Evolutionary conservation across 2,329 filamentous ascomycete species (phyloP).

Genomic region (Metarhizium album): DNA sequence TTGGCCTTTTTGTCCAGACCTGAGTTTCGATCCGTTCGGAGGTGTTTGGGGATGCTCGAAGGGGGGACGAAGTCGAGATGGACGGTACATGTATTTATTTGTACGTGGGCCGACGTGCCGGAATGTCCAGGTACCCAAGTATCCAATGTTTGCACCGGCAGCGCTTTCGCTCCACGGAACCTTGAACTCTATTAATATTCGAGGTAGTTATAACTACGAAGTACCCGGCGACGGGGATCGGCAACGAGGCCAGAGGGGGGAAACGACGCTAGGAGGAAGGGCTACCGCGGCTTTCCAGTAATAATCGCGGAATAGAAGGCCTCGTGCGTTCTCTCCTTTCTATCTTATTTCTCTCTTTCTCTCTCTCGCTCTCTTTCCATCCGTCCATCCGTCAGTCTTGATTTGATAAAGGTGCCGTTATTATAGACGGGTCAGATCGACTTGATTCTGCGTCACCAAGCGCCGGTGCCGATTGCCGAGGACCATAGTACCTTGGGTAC

Average conservation of each 20-base stretch:
- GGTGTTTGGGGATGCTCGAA: not conserved
- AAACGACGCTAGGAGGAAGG: not conserved
- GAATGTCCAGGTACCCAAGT: no score
- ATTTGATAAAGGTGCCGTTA: not conserved
- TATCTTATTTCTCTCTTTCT: no score
- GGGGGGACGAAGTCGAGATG: not conserved
- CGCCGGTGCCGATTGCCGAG: conserved; percentile 1
- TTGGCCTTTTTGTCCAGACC: not conserved
- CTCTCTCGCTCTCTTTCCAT: no score
- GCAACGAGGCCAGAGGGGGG: not conserved
- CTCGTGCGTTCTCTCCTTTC: not conserved
- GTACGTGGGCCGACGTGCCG: not conserved
- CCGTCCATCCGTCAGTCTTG: no score
- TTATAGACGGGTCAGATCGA: not conserved
- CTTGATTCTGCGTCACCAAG: not conserved
- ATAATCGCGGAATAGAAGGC: not conserved
- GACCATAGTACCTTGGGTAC: not conserved
- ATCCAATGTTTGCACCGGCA: not conserved
- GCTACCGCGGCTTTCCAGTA: conserved; percentile 3
- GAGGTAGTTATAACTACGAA: no score
- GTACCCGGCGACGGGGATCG: not conserved
- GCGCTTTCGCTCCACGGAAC: not conserved
- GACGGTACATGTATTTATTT: not conserved
- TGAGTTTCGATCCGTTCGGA: not conserved
- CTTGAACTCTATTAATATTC: no score